Conservation (phyloP, 2,329 filamentous ascomycete genomes). For the Plectosphaerella plurivora region DNA sequence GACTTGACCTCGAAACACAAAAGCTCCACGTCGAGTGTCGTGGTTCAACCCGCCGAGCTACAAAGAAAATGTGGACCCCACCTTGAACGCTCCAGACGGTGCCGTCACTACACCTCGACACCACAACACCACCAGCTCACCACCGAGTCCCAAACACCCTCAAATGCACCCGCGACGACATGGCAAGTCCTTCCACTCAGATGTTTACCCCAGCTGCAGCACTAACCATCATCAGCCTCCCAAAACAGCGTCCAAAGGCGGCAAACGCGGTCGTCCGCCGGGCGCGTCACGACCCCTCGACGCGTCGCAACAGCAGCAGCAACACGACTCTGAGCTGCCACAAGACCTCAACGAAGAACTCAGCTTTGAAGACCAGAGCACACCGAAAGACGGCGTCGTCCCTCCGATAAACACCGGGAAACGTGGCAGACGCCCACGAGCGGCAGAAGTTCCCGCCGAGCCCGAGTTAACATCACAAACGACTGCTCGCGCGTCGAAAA, state of each 20-base stretch:
- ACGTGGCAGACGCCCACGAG: not conserved
- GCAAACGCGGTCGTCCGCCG: not conserved
- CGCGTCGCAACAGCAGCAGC: not conserved
- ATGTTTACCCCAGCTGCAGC: not conserved
- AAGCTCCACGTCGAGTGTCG: constrained; percentile 3
- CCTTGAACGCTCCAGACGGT: not conserved
- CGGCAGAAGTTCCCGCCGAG: not conserved
- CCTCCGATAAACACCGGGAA: not conserved
- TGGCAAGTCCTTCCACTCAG: not conserved
- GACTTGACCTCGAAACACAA: not conserved
- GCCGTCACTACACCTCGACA: not conserved
- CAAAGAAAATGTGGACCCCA: not conserved
- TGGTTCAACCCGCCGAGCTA: too few relatives aligned
- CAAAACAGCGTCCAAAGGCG: constrained; percentile 1
- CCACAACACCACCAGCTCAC: not conserved
- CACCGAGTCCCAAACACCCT: too few relatives aligned
- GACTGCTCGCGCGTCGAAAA: not conserved
- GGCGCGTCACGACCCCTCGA: not conserved
- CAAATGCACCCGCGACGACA: not conserved
- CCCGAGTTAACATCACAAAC: not conserved
- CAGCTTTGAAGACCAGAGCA: constrained; percentile 49
- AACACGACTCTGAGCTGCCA: not conserved
- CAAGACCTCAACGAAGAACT: constrained; percentile 11
- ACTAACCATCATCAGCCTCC: constrained; percentile 6
- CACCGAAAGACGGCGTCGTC: not conserved